These are phyloP conservation scores for Leccinum subtestaceum DNA, from an alignment of 768 basidiomycete species.

Conservation along the genomic window DNA sequence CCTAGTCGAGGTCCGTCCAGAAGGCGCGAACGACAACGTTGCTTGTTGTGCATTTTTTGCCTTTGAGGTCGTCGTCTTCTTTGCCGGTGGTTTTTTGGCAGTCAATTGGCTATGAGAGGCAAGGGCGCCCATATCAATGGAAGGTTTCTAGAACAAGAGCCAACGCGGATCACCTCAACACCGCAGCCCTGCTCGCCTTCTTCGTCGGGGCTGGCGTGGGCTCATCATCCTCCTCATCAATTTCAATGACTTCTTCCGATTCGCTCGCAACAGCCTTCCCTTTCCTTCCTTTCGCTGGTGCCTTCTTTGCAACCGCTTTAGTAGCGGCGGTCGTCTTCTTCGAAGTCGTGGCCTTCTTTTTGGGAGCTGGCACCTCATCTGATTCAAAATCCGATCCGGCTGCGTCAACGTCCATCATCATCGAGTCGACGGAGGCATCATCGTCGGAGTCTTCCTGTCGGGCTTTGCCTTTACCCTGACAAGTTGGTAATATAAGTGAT, in stretches of 20 bases:
- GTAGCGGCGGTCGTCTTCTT: slow-evolving; percentile 18
- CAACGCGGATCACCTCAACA: slow-evolving; percentile 50
- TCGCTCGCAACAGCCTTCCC: slow-evolving; percentile 54
- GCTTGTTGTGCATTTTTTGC: slow-evolving; percentile 36
- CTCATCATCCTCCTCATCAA: slow-evolving; percentile 53
- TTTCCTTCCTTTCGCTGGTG: slow-evolving; percentile 48
- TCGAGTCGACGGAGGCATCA: slow-evolving; percentile 57
- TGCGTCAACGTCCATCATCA: slow-evolving; percentile 72
- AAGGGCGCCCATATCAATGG: background rate
- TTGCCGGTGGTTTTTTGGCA: slow-evolving; percentile 54
- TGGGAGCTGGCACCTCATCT: slow-evolving; percentile 44
- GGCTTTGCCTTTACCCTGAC: slow-evolving; percentile 52
- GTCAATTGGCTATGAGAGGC: slow-evolving; percentile 31
- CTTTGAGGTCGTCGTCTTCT: slow-evolving; percentile 38
- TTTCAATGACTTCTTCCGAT: slow-evolving; percentile 51
- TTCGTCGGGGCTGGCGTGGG: slow-evolving; percentile 46
- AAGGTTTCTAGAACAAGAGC: slow-evolving; percentile 28
- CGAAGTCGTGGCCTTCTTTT: slow-evolving; percentile 42
- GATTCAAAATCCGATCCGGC: slow-evolving; percentile 49
- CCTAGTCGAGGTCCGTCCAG: slow-evolving; percentile 52
- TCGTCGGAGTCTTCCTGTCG: slow-evolving; percentile 52
- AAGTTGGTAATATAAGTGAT: background rate
- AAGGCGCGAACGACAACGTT: slow-evolving; percentile 63
- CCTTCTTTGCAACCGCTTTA: slow-evolving; percentile 44
- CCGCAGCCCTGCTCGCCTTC: slow-evolving; percentile 61